Conservation (phyloP, 2,329 filamentous ascomycete genomes). For the Periconia sp. region DNA sequence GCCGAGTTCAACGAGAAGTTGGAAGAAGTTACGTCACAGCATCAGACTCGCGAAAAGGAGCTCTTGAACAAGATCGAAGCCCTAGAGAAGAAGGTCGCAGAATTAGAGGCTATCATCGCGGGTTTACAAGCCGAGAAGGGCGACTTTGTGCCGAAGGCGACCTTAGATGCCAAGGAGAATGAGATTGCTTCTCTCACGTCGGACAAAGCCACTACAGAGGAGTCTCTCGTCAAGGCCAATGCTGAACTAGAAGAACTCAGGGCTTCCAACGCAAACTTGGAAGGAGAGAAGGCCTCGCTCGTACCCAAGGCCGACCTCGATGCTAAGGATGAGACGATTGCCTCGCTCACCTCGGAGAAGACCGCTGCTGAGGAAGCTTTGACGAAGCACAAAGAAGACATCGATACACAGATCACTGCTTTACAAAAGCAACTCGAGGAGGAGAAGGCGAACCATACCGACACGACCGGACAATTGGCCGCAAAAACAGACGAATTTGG, state of each 20-base stretch:
- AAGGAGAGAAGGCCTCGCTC: constrained; percentile 15
- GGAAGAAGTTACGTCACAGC: constrained; percentile 19
- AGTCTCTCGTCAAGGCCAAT: constrained; percentile 24
- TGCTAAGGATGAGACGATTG: constrained; percentile 18
- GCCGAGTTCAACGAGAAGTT: constrained; percentile 39
- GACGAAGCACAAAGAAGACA: constrained; percentile 13
- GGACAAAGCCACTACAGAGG: constrained; percentile 24
- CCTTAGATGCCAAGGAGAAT: constrained; percentile 36
- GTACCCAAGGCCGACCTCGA: constrained; percentile 35
- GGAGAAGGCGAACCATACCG: constrained; percentile 22
- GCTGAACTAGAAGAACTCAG: constrained; percentile 28
- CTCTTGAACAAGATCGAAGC: constrained; percentile 34
- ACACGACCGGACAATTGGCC: constrained; percentile 21
- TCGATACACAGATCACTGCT: constrained; percentile 9
- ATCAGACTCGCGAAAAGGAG: constrained; percentile 28
- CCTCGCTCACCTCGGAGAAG: constrained; percentile 13
- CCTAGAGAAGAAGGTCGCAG: constrained; percentile 36
- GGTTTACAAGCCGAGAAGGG: constrained; percentile 19
- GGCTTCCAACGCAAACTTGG: constrained; percentile 15
- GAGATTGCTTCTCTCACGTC: constrained; percentile 30
- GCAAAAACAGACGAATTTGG: constrained; percentile 23
- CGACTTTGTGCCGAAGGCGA: constrained; percentile 23
- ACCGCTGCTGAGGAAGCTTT: constrained; percentile 13
- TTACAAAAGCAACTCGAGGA: constrained; percentile 34
- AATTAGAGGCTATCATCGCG: constrained; percentile 32